phyloP scores from a whole-genome alignment of 176 grass and related monocot genomes.

The Rhynchospora pubera region DNA sequence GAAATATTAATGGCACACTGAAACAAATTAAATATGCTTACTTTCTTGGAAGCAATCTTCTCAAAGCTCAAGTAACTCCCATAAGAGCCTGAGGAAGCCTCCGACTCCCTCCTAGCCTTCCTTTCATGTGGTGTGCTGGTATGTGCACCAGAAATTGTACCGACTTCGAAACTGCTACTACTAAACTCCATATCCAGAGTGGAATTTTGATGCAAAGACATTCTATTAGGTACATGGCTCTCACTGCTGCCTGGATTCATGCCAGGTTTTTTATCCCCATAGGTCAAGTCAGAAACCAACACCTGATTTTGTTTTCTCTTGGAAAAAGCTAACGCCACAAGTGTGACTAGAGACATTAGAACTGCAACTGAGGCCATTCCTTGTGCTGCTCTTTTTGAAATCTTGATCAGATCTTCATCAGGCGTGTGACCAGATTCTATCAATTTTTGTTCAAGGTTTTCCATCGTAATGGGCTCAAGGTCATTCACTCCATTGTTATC shows the following conservation, averaged over 20 bases:
- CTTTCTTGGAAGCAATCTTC: constrained; percentile 74
- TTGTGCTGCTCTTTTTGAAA: constrained; percentile 18
- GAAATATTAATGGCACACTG: neutral
- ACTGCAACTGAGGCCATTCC: neutral
- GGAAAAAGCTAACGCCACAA: constrained; percentile 26
- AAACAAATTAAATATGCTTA: constrained; percentile 14
- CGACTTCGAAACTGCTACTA: constrained; percentile 24
- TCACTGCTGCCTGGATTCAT: constrained; percentile 53
- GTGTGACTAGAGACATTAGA: constrained; percentile 20
- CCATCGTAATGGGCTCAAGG: constrained; percentile 22
- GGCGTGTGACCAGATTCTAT: neutral
- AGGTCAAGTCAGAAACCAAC: neutral
- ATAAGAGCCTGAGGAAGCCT: constrained; percentile 44
- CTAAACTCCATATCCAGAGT: constrained; percentile 29
- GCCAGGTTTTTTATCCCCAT: neutral
- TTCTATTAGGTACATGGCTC: constrained; percentile 25
- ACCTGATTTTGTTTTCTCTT: constrained; percentile 31
- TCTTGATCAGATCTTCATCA: constrained; percentile 12
- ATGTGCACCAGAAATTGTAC: neutral
- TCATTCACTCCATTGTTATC: neutral
- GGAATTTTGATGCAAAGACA: constrained; percentile 19
- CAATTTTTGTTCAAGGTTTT: constrained; percentile 16
- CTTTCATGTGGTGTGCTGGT: constrained; percentile 1
- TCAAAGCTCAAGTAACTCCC: constrained; percentile 79
- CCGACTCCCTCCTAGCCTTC: constrained; percentile 47